Evolutionary conservation across 2,329 filamentous ascomycete species (phyloP).

Genomic region (Colletotrichum spinosum): DNA sequence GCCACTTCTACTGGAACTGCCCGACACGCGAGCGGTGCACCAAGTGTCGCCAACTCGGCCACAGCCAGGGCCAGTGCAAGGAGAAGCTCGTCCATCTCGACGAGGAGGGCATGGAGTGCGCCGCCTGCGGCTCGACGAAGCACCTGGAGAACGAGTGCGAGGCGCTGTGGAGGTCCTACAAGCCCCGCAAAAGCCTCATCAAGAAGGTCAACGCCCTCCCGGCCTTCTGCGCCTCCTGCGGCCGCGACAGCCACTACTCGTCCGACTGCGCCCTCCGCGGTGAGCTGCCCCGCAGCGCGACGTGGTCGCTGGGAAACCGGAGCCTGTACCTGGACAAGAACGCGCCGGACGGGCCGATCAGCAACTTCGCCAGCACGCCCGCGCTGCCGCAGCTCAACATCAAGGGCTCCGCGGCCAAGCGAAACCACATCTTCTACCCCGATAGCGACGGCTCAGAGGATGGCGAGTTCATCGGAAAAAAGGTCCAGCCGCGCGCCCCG

Average conservation of each 20-base stretch:
- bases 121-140: slow-evolving; percentile 65
- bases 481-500: slow-evolving; percentile 45
- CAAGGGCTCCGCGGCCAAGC: slow-evolving; percentile 49
- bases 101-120: slow-evolving; percentile 68
- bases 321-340: slow-evolving; percentile 61
- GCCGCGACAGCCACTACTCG: slow-evolving; percentile 65
- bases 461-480: slow-evolving; percentile 54
- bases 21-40: slow-evolving; percentile 62
- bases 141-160: slow-evolving; percentile 73
- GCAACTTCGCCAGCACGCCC: slow-evolving; percentile 43
- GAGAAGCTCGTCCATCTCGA: slow-evolving; percentile 66
- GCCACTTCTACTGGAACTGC: slow-evolving; percentile 64
- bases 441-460: slow-evolving; percentile 60
- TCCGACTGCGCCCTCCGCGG: slow-evolving; percentile 60
- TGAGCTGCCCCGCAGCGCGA: slow-evolving; percentile 49
- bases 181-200: slow-evolving; percentile 51
- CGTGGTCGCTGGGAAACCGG: slow-evolving; percentile 64
- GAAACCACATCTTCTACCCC: slow-evolving; percentile 57
- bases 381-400: slow-evolving; percentile 42
- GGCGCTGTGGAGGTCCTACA: slow-evolving; percentile 70
- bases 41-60: slow-evolving; percentile 74
- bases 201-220: slow-evolving; percentile 63
- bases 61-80: slow-evolving; percentile 61
- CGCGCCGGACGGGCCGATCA: slow-evolving; percentile 54
- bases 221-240: slow-evolving; percentile 68